Evolutionary conservation across 2,329 filamentous ascomycete species (phyloP), one percentile per base, ranked within the genome.

Genomic region (Neofusicoccum ribis): DNA sequence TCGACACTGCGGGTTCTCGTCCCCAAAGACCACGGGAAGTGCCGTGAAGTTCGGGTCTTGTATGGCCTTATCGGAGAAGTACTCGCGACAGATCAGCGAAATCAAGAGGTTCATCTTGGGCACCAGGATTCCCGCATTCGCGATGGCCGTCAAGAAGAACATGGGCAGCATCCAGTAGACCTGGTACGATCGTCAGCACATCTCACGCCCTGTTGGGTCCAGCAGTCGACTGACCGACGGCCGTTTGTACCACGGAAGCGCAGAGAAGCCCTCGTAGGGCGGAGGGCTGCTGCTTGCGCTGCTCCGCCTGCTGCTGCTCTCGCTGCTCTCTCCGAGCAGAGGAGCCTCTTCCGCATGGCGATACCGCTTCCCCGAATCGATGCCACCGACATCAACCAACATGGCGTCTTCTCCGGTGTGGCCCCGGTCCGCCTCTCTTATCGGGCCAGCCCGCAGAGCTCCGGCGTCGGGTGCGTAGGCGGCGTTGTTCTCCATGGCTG

Each of bases 51-150:
- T 80, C 81, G 70, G 73, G 12, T 65, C 59, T 14, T 46, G 52
- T 14, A 67, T 60, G 5, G 67, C 65, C 61, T 68, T 67, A 9
- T 96, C 90, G 27, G 88, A 84, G 69, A 95, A 90, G 77, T 97
- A 96, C 67, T 91, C 85, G 68, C 88, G 86, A 77, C 95, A 99
- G 61, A 98, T 87, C 34, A 99, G 83, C 65, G 89, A 85, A 67
- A 96, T 84, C 68, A 96, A 92, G 78, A 97, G 80, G 73, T 97
- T 96, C 68, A 97, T 83, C 76, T 91, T 95, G 9, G 94, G 93
- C 8, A 97, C 91, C 7, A 95, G 82, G 6, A 91, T 86, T 65
- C 92, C 92, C 37, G 94, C 95, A 76, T 95, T 94, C 0, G 93
- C 93, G 63, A 96, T 81, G 0, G 92, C 92, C 74, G 92, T 94